A percentile compares a stretch with the other conserved stretches of the same genome.
Conservation (phyloP, 257 asterid genomes). For the Salvia hispanica region DNA sequence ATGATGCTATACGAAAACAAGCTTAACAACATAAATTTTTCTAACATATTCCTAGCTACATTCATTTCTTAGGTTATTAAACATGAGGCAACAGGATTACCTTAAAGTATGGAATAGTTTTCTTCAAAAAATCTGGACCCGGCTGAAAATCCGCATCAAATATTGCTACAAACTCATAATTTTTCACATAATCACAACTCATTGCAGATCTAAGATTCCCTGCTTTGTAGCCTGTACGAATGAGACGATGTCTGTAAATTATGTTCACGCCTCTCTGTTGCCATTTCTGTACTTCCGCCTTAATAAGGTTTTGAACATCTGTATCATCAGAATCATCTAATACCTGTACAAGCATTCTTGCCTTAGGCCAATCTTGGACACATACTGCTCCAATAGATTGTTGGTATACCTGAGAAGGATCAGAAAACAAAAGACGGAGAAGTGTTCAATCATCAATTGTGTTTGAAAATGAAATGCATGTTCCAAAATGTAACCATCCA, state of each 20-base stretch:
- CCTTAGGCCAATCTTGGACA: conserved; percentile 90
- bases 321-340: conserved; percentile 86
- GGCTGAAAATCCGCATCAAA: conserved; percentile 98
- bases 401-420: conserved; percentile 73
- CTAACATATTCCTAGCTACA: conserved; percentile 3
- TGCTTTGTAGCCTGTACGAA: conserved; percentile 91
- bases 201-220: conserved; percentile 94
- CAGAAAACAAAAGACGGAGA: conserved; percentile 24
- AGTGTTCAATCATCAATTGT: conserved; percentile 19
- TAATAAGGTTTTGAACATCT: conserved; percentile 70
- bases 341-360: conserved; percentile 83
- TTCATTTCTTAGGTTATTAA: conserved; percentile 13
- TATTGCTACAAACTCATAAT: conserved; percentile 84
- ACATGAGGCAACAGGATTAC: conserved; percentile 46
- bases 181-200: conserved; percentile 80
- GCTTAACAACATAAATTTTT: background rate
- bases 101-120: conserved; percentile 81
- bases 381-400: conserved; percentile 89
- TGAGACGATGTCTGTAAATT: conserved; percentile 72
- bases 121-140: conserved; percentile 78
- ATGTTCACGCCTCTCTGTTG: conserved; percentile 78
- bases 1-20: conserved; percentile 1
- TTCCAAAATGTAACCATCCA: conserved; percentile 1
- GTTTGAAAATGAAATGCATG: conserved; percentile 13
- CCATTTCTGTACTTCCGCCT: conserved; percentile 89